Base-by-base conservation (phyloP, 306 rosid genomes). In the Alnus glutinosa region DNA sequence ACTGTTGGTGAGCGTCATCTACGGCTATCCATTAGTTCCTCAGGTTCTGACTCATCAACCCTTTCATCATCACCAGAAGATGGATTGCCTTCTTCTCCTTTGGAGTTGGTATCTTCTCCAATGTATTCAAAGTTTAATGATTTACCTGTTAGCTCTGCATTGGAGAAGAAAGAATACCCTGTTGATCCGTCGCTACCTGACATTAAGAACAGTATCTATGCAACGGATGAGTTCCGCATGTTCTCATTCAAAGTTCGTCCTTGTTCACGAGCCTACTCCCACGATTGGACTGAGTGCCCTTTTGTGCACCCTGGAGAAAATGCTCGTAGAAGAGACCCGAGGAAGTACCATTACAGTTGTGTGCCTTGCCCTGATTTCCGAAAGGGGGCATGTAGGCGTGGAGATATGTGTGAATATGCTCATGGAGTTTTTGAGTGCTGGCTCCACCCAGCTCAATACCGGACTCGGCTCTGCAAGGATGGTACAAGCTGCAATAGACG, bases 241-340 rank as follows among this genome's bases (percentile, higher is more conserved):
- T 93, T 89, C 80, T 91, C 97, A 3, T 91, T 93, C 85, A 91
- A 93, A 87, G 95, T 93, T n/a, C 90, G 95, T 32, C 98, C 98
- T 63, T 93, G 98, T 80, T 93, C 98, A 36, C 90, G 98, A 54
- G 97, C 97, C 16, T 93, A 93, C 77, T 93, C 98, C 11, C 98
- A 93, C 78, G 98, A 93, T 73, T 93, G 98, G 98, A 93, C 98
- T 0, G 98, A 93, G 75, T 93, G 98, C 80, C 98, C 98, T 39
- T 93, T 93, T 72, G 98, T 93, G 75, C 98, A 93, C 71, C 98
- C 98, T 1, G 98, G 98, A 55, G 98, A 93, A 88, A 93, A 93
- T 84, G 98, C 98, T 59, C 93, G 96, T 2, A 82, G 98, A 85
- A 84, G 98, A 75, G 98, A 93, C 78, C 98, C 98, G 13, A 83